Conservation (phyloP, 495 filamentous ascomycete genomes). For the Neurospora hispaniola region DNA sequence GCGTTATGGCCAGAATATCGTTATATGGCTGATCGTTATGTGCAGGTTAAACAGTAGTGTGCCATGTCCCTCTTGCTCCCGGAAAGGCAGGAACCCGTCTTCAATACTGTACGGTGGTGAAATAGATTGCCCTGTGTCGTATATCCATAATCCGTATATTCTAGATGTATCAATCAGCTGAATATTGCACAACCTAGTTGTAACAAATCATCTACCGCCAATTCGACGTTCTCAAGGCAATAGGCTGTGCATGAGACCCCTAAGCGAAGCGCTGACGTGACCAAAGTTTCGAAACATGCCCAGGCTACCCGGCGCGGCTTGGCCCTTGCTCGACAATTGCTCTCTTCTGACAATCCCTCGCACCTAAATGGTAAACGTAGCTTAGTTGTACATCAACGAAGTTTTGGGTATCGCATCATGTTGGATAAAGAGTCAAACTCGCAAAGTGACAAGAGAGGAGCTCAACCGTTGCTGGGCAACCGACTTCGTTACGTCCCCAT, state of each 20-base stretch:
- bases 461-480: background rate
- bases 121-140: background rate
- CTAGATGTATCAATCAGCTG: background rate
- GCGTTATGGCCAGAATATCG: too few relatives aligned
- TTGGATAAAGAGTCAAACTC: background rate
- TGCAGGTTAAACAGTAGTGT: background rate
- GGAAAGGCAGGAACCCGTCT: background rate
- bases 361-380: too few relatives aligned
- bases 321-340: background rate
- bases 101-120: background rate
- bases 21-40: too few relatives aligned
- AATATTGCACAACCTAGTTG: background rate
- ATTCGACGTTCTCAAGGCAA: background rate
- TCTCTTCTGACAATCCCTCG: background rate
- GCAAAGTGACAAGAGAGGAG: too few relatives aligned
- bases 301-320: background rate
- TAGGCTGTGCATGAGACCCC: background rate
- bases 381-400: too few relatives aligned
- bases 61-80: background rate
- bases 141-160: background rate
- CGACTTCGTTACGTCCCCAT: slow-evolving; percentile 7
- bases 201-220: background rate
- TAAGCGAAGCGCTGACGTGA: background rate
- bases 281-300: background rate
- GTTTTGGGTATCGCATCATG: background rate